These are phyloP conservation scores for Capronia americana DNA, from an alignment of 2,329 filamentous ascomycete genomes.

Conservation along the genomic window DNA sequence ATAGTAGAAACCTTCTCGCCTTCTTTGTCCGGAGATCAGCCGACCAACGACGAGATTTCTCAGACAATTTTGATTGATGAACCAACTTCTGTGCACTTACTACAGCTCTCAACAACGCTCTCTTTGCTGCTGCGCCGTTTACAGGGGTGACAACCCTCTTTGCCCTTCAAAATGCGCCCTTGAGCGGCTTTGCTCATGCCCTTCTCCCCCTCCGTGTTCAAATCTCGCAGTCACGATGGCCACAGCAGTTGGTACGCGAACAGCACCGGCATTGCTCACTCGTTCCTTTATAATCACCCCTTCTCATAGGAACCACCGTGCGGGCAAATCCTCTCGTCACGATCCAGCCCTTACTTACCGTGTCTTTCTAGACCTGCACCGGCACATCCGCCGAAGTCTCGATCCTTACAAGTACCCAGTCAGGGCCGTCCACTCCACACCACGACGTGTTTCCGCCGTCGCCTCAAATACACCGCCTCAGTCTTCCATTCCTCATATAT, in stretches of 20 bases:
- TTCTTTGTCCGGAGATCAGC: background rate
- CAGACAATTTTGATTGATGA: background rate
- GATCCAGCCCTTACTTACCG: slow-evolving; percentile 38
- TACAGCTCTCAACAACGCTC: background rate
- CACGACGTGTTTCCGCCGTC: slow-evolving; percentile 18
- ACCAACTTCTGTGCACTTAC: background rate
- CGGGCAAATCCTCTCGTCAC: slow-evolving; percentile 35
- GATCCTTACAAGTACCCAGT: slow-evolving; percentile 31
- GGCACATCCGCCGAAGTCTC: slow-evolving; percentile 32
- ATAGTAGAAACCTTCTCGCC: background rate
- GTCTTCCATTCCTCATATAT: slow-evolving; percentile 53
- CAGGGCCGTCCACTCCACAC: slow-evolving; percentile 26
- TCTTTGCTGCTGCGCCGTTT: background rate
- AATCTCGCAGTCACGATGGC: slow-evolving; percentile 24
- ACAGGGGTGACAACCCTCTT: background rate
- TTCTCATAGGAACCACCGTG: slow-evolving; percentile 36
- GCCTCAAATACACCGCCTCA: background rate
- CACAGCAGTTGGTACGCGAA: slow-evolving; percentile 26
- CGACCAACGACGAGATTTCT: background rate
- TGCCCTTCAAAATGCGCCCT: background rate
- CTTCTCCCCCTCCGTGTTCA: background rate
- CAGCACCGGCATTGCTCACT: slow-evolving; percentile 31
- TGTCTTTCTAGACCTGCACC: slow-evolving; percentile 34
- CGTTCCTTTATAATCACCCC: slow-evolving; percentile 33
- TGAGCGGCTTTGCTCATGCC: background rate